phyloP scores from a whole-genome alignment of 2,329 filamentous ascomycete genomes.

The Fusarium pseudograminearum region DNA sequence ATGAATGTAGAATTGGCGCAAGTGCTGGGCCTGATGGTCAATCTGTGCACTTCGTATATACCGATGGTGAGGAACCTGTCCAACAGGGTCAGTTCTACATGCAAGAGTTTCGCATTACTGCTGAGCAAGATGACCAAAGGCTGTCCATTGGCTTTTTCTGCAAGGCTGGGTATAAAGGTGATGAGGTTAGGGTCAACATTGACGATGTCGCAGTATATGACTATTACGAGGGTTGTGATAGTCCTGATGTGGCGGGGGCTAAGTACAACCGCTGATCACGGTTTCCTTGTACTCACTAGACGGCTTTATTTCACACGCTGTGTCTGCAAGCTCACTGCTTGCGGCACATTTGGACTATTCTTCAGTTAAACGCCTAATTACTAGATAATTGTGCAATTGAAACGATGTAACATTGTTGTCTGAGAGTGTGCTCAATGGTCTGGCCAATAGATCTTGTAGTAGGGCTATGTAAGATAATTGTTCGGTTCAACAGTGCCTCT shows the following conservation, averaged over 20 bases:
- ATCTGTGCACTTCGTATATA: fast-evolving
- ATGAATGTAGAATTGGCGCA: slow-evolving; percentile 34
- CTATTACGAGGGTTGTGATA: slow-evolving; percentile 1
- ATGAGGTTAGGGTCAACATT: neutral
- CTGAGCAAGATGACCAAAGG: neutral
- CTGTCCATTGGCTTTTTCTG: slow-evolving; percentile 5
- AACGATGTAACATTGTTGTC: too few relatives aligned
- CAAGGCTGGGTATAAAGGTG: neutral
- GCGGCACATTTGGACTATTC: too few relatives aligned
- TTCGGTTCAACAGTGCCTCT: neutral
- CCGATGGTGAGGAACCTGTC: neutral
- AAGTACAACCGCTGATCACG: neutral
- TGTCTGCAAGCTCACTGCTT: neutral
- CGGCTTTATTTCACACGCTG: neutral
- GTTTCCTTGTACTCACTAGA: too few relatives aligned
- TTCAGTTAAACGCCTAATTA: too few relatives aligned
- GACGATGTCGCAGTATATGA: slow-evolving; percentile 5
- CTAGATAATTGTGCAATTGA: too few relatives aligned
- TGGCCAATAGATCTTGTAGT: neutral
- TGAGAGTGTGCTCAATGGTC: neutral
- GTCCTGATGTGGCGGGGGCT: slow-evolving; percentile 1
- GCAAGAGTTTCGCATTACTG: neutral
- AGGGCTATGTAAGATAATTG: neutral
- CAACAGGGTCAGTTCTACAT: neutral
- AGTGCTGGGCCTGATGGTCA: slow-evolving; percentile 1